Percentiles rank a stretch among this genome's conserved stretches.
These are phyloP conservation scores for Scenedesmus sp. DNA, from an alignment of 163 green algal species.

Conservation along the genomic window DNA sequence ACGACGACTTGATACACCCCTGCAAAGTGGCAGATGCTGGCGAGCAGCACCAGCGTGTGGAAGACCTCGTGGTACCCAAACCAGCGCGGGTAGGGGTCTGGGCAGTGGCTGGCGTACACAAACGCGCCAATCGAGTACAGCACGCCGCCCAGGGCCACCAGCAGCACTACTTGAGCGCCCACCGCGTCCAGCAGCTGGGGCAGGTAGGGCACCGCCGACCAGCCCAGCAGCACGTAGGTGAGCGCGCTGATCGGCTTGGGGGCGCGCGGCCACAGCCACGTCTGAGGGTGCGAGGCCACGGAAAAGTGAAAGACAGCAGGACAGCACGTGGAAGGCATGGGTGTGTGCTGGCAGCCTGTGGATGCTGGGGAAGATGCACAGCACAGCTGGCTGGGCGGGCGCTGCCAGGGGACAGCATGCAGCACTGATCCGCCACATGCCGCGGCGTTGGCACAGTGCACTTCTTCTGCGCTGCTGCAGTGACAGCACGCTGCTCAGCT, in stretches of 20 bases:
- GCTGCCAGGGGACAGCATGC: not conserved
- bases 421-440: too few relatives aligned
- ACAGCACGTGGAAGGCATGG: not conserved
- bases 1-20: slow-evolving; percentile 5
- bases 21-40: slow-evolving; percentile 47
- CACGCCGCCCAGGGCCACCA: slow-evolving; percentile 24
- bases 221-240: slow-evolving; percentile 27
- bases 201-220: slow-evolving; percentile 31
- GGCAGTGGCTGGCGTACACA: slow-evolving; percentile 26
- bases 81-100: slow-evolving; percentile 18
- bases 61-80: slow-evolving; percentile 52
- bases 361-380: too few relatives aligned
- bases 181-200: not conserved
- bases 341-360: too few relatives aligned
- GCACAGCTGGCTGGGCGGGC: too few relatives aligned
- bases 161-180: slow-evolving; percentile 13
- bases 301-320: not conserved
- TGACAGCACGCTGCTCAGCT: not conserved
- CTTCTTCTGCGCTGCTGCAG: not conserved
- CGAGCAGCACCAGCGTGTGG: slow-evolving; percentile 38
- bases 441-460: too few relatives aligned
- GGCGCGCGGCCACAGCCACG: slow-evolving; percentile 11
- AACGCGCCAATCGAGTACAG: slow-evolving; percentile 35
- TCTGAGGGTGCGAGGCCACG: not conserved
- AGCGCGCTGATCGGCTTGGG: not conserved